Conservation (phyloP, 1,284 basidiomycete species). For the Rhodofomes roseus region DNA sequence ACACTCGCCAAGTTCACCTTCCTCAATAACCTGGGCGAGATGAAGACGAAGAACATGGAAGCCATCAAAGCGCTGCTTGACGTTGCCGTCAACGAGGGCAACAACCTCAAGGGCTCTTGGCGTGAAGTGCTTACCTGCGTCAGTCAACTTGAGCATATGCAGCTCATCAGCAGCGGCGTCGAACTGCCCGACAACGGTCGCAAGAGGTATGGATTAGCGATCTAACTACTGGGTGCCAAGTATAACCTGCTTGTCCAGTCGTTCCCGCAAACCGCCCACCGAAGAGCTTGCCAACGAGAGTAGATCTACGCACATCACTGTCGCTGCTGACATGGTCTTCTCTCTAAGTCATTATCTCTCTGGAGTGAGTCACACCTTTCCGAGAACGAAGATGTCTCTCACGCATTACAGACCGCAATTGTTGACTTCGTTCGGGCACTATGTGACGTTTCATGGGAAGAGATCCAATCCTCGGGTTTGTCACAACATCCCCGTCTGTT, state of each 20-base stretch:
- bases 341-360: slow-evolving; percentile 92
- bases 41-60: slow-evolving; percentile 98
- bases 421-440: slow-evolving; percentile 97
- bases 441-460: slow-evolving; percentile 98
- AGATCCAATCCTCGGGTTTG: slow-evolving; percentile 95
- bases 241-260: slow-evolving; percentile 26
- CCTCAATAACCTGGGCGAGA: slow-evolving; percentile 93
- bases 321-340: slow-evolving; percentile 99
- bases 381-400: slow-evolving; percentile 5
- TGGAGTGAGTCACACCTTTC: slow-evolving; percentile 60
- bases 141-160: slow-evolving; percentile 96
- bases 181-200: slow-evolving; percentile 78
- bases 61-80: slow-evolving; percentile 93
- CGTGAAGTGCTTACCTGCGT: slow-evolving; percentile 93
- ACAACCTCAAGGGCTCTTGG: slow-evolving; percentile 94
- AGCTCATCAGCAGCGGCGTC: slow-evolving; percentile 85
- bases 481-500: slow-evolving; percentile 94
- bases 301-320: slow-evolving; percentile 95
- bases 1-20: slow-evolving; percentile 97
- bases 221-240: background rate
- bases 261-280: slow-evolving; percentile 70
- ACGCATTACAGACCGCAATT: slow-evolving; percentile 76
- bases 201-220: slow-evolving; percentile 59
- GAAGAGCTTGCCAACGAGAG: slow-evolving; percentile 98
- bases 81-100: slow-evolving; percentile 91